A percentile compares a stretch with the other conserved stretches of the same genome.
These are phyloP conservation scores for Xylaria longipes DNA, from an alignment of 495 filamentous ascomycete genomes.

Conservation along the genomic window DNA sequence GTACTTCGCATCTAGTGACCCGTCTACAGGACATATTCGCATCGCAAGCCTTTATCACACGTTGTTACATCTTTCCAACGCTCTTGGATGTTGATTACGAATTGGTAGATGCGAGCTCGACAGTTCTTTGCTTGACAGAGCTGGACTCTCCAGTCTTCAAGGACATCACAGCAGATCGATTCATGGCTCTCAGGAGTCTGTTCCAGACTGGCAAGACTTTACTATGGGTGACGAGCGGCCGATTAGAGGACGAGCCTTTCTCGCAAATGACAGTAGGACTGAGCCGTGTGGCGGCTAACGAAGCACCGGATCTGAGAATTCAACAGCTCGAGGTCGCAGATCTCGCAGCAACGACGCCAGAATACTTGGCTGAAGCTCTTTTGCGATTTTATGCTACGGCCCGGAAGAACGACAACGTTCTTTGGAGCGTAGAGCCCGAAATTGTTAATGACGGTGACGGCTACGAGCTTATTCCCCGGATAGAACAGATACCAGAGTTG, in stretches of 20 bases:
- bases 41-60: neutral
- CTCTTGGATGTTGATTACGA: slow-evolving; percentile 17
- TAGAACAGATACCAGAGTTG: slow-evolving; percentile 29
- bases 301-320: slow-evolving; percentile 17
- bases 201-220: slow-evolving; percentile 46
- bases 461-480: slow-evolving; percentile 38
- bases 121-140: slow-evolving; percentile 52
- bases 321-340: slow-evolving; percentile 22
- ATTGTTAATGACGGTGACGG: neutral
- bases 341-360: neutral
- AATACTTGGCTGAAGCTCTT: slow-evolving; percentile 8
- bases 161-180: slow-evolving; percentile 35
- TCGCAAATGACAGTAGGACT: slow-evolving; percentile 50
- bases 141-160: slow-evolving; percentile 51
- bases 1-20: neutral
- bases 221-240: slow-evolving; percentile 51
- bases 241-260: slow-evolving; percentile 43
- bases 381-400: neutral
- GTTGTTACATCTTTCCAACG: slow-evolving; percentile 17
- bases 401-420: neutral
- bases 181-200: slow-evolving; percentile 36
- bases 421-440: slow-evolving; percentile 11
- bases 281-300: slow-evolving; percentile 41
- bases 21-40: neutral
- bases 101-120: slow-evolving; percentile 1